These are phyloP conservation scores for Wickerhamomyces rabaulensis DNA, from an alignment of 805 yeast species.

Conservation along the genomic window DNA sequence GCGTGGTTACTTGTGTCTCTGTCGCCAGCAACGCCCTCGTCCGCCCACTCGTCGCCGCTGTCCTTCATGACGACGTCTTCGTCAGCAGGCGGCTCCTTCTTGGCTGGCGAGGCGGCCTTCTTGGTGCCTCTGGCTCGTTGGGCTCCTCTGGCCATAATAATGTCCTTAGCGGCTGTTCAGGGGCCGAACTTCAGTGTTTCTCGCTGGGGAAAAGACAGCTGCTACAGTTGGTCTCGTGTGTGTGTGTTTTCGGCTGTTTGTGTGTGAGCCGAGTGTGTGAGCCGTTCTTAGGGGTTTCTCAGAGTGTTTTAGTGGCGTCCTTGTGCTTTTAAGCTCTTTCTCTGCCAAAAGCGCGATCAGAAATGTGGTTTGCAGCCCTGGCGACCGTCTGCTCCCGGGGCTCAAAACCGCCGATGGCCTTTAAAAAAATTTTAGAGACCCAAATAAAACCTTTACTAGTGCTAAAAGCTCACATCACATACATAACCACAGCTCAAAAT, in stretches of 20 bases:
- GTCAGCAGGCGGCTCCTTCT: neutral
- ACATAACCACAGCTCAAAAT: constrained; percentile 33
- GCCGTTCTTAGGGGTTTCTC: too few relatives aligned
- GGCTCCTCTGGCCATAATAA: neutral
- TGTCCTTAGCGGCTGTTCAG: neutral
- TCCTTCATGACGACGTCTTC: constrained; percentile 4
- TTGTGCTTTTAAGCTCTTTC: too few relatives aligned
- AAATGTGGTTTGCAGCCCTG: neutral
- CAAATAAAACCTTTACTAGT: neutral
- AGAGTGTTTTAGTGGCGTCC: neutral
- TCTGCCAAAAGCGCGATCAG: neutral
- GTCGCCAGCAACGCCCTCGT: constrained; percentile 24
- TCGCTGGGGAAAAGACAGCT: neutral
- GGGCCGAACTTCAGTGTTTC: neutral
- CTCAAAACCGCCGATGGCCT: neutral
- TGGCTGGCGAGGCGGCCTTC: neutral
- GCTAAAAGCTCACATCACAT: neutral
- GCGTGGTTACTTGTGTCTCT: constrained; percentile 4
- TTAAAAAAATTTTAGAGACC: neutral
- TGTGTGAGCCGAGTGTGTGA: neutral
- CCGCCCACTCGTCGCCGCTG: constrained; percentile 15
- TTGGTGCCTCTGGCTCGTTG: neutral
- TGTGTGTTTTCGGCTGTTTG: neutral
- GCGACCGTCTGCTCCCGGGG: neutral
- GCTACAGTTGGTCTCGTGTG: neutral